A percentile compares a stretch with the other conserved stretches of the same genome.
Conservation (phyloP, 2,329 filamentous ascomycete genomes). For the Monosporascus sp. region DNA sequence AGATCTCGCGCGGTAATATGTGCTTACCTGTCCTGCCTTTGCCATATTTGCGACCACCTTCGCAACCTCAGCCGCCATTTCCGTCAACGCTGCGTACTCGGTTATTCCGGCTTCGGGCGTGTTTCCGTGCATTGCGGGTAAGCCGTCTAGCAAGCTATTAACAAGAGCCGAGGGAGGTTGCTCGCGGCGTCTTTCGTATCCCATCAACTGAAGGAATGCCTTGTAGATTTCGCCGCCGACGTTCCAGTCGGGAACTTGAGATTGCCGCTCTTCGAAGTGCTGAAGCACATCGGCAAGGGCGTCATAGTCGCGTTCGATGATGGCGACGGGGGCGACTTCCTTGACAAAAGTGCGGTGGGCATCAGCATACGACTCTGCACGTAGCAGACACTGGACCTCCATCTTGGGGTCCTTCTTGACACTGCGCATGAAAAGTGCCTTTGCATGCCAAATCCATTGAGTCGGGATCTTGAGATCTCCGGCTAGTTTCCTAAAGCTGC, state of each 20-base stretch:
- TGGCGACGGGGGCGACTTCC: slow-evolving; percentile 72
- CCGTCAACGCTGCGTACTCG: slow-evolving; percentile 28
- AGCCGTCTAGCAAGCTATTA: slow-evolving; percentile 50
- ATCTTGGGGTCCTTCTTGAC: slow-evolving; percentile 61
- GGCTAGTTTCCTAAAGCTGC: slow-evolving; percentile 54
- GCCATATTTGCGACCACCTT: slow-evolving; percentile 25
- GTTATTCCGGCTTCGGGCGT: slow-evolving; percentile 25
- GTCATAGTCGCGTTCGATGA: slow-evolving; percentile 77
- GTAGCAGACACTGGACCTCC: slow-evolving; percentile 76
- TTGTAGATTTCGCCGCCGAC: slow-evolving; percentile 75
- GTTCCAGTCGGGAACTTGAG: slow-evolving; percentile 66
- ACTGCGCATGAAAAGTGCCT: slow-evolving; percentile 75
- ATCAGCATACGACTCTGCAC: slow-evolving; percentile 68
- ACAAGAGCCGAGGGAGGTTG: slow-evolving; percentile 39
- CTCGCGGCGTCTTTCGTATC: slow-evolving; percentile 31
- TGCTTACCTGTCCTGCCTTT: slow-evolving; percentile 24
- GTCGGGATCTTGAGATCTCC: slow-evolving; percentile 65
- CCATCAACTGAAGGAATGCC: slow-evolving; percentile 51
- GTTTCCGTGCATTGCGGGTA: slow-evolving; percentile 48
- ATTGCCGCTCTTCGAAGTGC: slow-evolving; percentile 61
- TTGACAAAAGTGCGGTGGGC: slow-evolving; percentile 79
- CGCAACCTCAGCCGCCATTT: slow-evolving; percentile 29
- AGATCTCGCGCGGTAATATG: background rate
- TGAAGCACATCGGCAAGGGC: slow-evolving; percentile 63
- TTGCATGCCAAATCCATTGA: slow-evolving; percentile 80